phyloP scores from a whole-genome alignment of 192 early-diverging fungal species.

The Backusella liffmaniae region DNA sequence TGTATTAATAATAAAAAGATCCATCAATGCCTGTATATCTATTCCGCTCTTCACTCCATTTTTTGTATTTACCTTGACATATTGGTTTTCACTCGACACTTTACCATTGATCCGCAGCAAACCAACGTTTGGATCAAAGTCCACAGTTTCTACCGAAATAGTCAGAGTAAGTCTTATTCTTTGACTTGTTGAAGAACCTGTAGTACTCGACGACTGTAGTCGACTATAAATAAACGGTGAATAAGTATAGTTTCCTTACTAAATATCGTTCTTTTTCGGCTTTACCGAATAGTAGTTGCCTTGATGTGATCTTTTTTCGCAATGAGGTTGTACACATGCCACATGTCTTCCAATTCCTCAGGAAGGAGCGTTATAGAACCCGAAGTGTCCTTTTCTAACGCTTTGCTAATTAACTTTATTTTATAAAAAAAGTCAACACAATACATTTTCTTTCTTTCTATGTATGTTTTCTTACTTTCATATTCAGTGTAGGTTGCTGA shows the following conservation, averaged over 20 bases:
- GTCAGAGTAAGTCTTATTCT: conserved; percentile 79
- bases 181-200: conserved; percentile 85
- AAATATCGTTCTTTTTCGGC: background rate
- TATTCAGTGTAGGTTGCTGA: background rate
- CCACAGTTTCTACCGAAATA: conserved; percentile 80
- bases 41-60: background rate
- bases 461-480: background rate
- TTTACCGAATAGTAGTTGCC: conserved; percentile 81
- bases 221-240: conserved; percentile 50
- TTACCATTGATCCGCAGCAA: conserved; percentile 86
- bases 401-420: conserved; percentile 58
- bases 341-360: conserved; percentile 97
- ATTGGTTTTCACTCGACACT: conserved; percentile 83
- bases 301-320: conserved; percentile 82
- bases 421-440: background rate
- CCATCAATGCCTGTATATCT: background rate
- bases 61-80: conserved; percentile 70
- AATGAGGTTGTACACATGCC: conserved; percentile 93
- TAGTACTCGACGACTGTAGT: conserved; percentile 82
- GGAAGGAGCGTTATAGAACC: conserved; percentile 82
- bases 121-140: conserved; percentile 88
- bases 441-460: background rate
- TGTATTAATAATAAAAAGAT: background rate
- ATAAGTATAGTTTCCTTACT: background rate
- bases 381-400: conserved; percentile 76